phyloP scores from a whole-genome alignment of 371 early-diverging fungal species.

The Chytridiales sp. region DNA sequence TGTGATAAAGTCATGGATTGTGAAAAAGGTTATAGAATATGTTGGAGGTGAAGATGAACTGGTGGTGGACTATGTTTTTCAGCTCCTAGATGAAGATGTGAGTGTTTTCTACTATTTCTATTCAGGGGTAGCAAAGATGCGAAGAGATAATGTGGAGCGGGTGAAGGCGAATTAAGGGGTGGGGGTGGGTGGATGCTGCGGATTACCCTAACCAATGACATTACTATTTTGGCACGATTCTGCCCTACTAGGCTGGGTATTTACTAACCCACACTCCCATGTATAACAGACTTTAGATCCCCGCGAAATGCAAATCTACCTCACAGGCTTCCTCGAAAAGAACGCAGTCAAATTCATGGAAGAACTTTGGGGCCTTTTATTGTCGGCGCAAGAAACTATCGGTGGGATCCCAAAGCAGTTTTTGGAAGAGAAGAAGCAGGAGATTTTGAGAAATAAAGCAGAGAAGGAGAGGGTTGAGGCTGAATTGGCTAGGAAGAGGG shows the following conservation, averaged over 20 bases:
- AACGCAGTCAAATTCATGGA: slow-evolving; percentile 78
- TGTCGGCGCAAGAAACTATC: slow-evolving; percentile 72
- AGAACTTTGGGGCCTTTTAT: slow-evolving; percentile 84
- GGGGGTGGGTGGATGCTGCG: not conserved
- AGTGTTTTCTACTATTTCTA: not conserved
- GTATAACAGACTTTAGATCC: slow-evolving; percentile 75
- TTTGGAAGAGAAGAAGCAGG: slow-evolving; percentile 82
- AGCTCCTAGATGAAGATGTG: slow-evolving; percentile 65
- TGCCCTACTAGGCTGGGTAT: not conserved
- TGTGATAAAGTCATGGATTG: slow-evolving; percentile 83
- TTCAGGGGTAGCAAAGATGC: no score
- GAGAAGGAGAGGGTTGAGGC: slow-evolving; percentile 20
- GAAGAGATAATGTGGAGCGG: no score
- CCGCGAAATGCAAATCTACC: slow-evolving; percentile 84
- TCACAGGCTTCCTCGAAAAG: slow-evolving; percentile 91
- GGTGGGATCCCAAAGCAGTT: slow-evolving; percentile 82
- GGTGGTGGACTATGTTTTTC: slow-evolving; percentile 79
- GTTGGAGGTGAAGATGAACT: slow-evolving; percentile 95
- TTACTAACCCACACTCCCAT: no score
- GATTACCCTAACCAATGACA: not conserved
- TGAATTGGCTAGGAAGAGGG: slow-evolving; percentile 2
- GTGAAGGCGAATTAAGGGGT: not conserved
- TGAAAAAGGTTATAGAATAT: slow-evolving; percentile 67
- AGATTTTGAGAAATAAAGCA: slow-evolving; percentile 45
- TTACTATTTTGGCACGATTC: not conserved